Evolutionary conservation across 345 rosid genomes (phyloP).

Genomic region (Camelina sativa): DNA sequence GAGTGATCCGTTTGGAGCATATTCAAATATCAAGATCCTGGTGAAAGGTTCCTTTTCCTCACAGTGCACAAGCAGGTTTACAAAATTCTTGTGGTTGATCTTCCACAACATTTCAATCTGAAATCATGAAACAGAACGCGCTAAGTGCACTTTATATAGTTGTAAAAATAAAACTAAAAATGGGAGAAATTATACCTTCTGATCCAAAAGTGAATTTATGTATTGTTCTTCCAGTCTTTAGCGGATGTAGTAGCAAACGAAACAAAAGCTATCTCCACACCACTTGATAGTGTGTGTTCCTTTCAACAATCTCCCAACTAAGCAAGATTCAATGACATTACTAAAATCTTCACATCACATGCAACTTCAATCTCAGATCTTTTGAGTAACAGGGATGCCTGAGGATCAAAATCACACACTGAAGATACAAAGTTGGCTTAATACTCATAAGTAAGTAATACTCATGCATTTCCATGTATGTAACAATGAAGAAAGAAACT

Average conservation of each 20-base stretch:
- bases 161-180: neutral
- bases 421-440: neutral
- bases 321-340: slow-evolving; percentile 76
- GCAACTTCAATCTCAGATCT: slow-evolving; percentile 85
- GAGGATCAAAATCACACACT: slow-evolving; percentile 37
- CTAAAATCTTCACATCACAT: slow-evolving; percentile 83
- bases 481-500: slow-evolving; percentile 48
- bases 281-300: slow-evolving; percentile 78
- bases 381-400: slow-evolving; percentile 85
- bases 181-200: slow-evolving; percentile 56
- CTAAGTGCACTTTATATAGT: neutral
- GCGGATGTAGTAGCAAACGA: slow-evolving; percentile 55
- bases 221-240: slow-evolving; percentile 69
- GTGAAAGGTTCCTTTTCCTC: slow-evolving; percentile 88
- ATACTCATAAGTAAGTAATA: neutral
- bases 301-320: slow-evolving; percentile 77
- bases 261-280: slow-evolving; percentile 88
- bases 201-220: slow-evolving; percentile 71
- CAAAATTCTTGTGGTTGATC: slow-evolving; percentile 90
- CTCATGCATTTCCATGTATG: neutral
- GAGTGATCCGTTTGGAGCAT: slow-evolving; percentile 94
- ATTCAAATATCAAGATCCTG: slow-evolving; percentile 96
- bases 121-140: slow-evolving; percentile 30
- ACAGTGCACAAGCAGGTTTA: slow-evolving; percentile 78
- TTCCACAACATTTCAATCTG: slow-evolving; percentile 80